Base-by-base conservation (phyloP, 1,284 basidiomycete species). In the Neonothopanus nambi region DNA sequence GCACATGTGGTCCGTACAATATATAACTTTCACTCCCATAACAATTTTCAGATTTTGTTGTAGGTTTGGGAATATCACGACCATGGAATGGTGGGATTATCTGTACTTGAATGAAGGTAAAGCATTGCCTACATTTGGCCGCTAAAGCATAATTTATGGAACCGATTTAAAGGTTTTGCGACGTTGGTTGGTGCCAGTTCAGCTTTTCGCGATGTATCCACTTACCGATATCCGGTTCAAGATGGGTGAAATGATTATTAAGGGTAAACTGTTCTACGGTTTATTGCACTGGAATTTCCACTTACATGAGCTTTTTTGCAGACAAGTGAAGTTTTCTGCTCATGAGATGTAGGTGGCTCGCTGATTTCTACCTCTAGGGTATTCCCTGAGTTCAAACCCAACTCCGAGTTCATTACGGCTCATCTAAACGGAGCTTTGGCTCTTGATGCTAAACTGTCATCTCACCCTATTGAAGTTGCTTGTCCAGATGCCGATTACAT, bases 11-110 rank as follows among this genome's bases (percentile, higher is more conserved):
- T 91, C 70, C 58, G 82, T 75, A 28, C 11, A 26, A 26, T 28
- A 35, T 13, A 3, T 15, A 2, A 33, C 51, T 38, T 9, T 36
- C 12, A 2, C 57, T n/a, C n/a, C 37, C 6, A n/a, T 18, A 17
- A n/a, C 15, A 2, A 18, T 15, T 23, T 15, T 28, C 45, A 20
- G 48, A 40, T 24, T 48, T 17, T 38, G 33, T 28, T 39, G 65
- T 59, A 80, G 89, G 89, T 95, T 95, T 64, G 92, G 93, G 43
- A 88, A 95, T 68, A 91, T 95, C 63, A 89, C 91, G n/a, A 96
- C 93, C 1, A 94, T 95, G 89, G 83, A 84, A 63, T 97, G 93
- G 93, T 97, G 94, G 93, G 89, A 93, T 62, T 89, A 91, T 69
- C 75, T 95, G 45, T 94, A 89, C 67, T 76, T 95, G 63, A 94